A percentile compares a stretch with the other conserved stretches of the same genome.
phyloP scores from a whole-genome alignment of 768 basidiomycete genomes.

The Crepidotus variabilis region DNA sequence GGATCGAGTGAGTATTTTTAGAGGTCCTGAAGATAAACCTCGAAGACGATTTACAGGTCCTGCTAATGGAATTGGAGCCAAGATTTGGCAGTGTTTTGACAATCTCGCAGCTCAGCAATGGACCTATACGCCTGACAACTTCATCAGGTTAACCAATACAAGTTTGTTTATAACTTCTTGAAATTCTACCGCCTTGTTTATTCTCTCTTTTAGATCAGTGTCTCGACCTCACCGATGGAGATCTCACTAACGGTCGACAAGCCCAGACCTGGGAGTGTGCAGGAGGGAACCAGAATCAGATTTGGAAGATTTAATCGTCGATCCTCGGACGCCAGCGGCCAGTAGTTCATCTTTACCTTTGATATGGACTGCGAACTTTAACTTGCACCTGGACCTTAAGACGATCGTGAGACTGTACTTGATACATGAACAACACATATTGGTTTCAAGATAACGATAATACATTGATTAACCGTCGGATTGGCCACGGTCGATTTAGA shows the following conservation, averaged over 20 bases:
- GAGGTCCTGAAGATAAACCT: not conserved
- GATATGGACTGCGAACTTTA: too few species aligned
- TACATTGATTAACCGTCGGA: too few species aligned
- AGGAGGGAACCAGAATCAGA: constrained; percentile 20
- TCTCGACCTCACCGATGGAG: constrained; percentile 24
- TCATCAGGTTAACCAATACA: constrained; percentile 5
- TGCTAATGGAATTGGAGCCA: constrained; percentile 9
- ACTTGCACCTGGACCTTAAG: too few species aligned
- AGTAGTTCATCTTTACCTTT: too few species aligned
- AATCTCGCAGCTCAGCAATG: constrained; percentile 4
- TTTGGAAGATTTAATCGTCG: constrained; percentile 22
- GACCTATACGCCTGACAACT: constrained; percentile 8
- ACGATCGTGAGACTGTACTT: too few species aligned
- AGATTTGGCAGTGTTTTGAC: constrained; percentile 7
- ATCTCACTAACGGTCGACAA: constrained; percentile 21
- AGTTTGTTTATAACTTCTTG: not conserved
- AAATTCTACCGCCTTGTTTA: not conserved
- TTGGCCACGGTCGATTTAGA: too few species aligned
- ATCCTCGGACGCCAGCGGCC: too few species aligned
- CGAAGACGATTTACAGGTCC: constrained; percentile 9
- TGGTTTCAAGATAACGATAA: too few species aligned
- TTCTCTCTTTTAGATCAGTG: constrained; percentile 17
- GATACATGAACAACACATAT: too few species aligned
- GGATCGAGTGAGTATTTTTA: constrained; percentile 6
- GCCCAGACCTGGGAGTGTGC: constrained; percentile 25